Conservation (phyloP, 2,329 filamentous ascomycete genomes). For the Chalaropsis thielavioides region DNA sequence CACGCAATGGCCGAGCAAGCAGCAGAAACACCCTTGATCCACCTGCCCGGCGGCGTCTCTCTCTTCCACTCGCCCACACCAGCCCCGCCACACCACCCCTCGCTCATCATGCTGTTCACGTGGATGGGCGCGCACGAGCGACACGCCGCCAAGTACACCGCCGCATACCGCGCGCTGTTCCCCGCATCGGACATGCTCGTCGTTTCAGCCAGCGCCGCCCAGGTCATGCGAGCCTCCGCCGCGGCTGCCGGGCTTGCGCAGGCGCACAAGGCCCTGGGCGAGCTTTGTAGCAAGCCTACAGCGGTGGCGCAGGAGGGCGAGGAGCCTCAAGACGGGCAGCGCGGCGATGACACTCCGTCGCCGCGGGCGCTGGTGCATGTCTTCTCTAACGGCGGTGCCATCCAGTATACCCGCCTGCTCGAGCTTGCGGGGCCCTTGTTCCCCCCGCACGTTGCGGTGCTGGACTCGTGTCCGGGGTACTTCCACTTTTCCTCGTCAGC, state of each 20-base stretch:
- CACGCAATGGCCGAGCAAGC: not conserved
- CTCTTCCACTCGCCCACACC: not conserved
- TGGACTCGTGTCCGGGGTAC: not conserved
- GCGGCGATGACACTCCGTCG: not conserved
- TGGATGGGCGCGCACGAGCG: constrained; percentile 38
- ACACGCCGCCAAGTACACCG: constrained; percentile 38
- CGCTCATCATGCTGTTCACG: constrained; percentile 33
- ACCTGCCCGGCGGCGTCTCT: not conserved
- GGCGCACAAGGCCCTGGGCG: not conserved
- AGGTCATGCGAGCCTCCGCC: not conserved
- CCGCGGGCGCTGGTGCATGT: constrained; percentile 31
- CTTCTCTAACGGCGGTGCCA: constrained; percentile 39
- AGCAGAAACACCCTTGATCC: not conserved
- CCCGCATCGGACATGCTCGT: constrained; percentile 34
- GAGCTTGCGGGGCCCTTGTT: not conserved
- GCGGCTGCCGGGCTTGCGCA: not conserved
- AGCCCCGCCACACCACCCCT: constrained; percentile 24
- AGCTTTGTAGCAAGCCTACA: not conserved
- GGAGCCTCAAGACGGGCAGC: not conserved
- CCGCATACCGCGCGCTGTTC: constrained; percentile 32
- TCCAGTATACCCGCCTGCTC: not conserved
- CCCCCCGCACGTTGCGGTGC: not conserved
- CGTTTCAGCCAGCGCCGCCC: constrained; percentile 19
- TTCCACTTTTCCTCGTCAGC: not conserved
- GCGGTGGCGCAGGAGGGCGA: not conserved